Percentiles rank a stretch among this genome's conserved stretches.
Conservation (phyloP, 1,284 basidiomycete species). For the Cutaneotrichosporon dermatis region DNA sequence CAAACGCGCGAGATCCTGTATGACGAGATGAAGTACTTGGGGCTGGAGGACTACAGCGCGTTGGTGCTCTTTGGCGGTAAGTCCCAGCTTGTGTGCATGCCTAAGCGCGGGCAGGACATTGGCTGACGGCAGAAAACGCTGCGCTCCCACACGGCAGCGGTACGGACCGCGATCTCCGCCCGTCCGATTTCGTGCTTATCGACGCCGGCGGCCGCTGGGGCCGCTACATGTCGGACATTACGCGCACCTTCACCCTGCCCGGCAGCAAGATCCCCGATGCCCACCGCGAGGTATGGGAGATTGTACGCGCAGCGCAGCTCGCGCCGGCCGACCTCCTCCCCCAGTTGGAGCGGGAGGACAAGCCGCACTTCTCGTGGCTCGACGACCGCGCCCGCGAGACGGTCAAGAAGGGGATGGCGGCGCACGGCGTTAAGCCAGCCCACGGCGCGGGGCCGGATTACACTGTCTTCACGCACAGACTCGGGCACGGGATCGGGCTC, state of each 20-base stretch:
- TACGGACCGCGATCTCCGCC: constrained; percentile 59
- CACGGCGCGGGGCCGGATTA: constrained; percentile 45
- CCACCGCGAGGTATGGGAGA: constrained; percentile 63
- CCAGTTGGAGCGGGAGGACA: constrained; percentile 25
- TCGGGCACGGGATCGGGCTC: constrained; percentile 68
- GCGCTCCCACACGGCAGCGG: constrained; percentile 78
- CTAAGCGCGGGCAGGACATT: too few relatives aligned
- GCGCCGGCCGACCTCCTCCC: constrained; percentile 52
- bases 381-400: constrained; percentile 63
- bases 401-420: constrained; percentile 53
- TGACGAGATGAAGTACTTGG: constrained; percentile 57
- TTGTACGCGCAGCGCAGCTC: constrained; percentile 63
- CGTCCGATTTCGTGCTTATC: constrained; percentile 67
- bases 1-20: constrained; percentile 59
- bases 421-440: constrained; percentile 8
- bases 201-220: constrained; percentile 68
- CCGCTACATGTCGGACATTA: constrained; percentile 72
- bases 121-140: constrained; percentile 60
- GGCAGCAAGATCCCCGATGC: constrained; percentile 56
- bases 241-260: constrained; percentile 66
- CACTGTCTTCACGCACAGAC: constrained; percentile 69
- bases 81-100: constrained; percentile 21
- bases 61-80: constrained; percentile 72
- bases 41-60: constrained; percentile 58
- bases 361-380: constrained; percentile 54